Evolutionary conservation across 2,329 filamentous ascomycete species (phyloP).

Genomic region (Colletotrichum costaricense): DNA sequence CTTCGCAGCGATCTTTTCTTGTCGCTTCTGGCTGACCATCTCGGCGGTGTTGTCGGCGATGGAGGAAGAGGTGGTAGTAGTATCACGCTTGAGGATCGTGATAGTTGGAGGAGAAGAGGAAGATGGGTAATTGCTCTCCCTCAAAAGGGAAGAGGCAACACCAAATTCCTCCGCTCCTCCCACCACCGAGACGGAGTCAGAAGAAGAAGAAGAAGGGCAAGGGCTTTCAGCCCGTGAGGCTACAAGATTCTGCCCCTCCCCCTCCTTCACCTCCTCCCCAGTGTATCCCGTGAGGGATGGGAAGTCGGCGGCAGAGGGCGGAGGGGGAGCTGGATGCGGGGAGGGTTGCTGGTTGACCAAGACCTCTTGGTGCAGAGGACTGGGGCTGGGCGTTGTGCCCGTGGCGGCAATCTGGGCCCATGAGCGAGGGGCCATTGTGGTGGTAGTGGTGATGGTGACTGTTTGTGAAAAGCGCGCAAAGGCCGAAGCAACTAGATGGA

Average conservation of each 20-base stretch:
- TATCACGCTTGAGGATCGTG: not conserved
- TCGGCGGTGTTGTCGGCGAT: not conserved
- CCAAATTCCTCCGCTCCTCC: not conserved
- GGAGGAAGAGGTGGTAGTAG: not conserved
- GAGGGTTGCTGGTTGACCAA: not conserved
- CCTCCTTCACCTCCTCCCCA: not conserved
- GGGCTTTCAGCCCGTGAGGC: not conserved
- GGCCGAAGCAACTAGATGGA: not conserved
- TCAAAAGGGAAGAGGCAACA: not conserved
- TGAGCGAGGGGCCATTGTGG: not conserved
- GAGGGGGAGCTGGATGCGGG: not conserved
- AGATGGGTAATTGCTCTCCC: not conserved
- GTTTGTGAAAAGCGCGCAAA: not conserved
- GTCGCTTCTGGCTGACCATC: conserved; percentile 2
- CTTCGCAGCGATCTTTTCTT: conserved; percentile 5
- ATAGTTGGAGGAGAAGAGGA: not conserved
- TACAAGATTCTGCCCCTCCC: not conserved
- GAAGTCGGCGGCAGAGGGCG: not conserved
- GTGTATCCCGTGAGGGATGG: not conserved
- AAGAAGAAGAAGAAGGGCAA: not conserved
- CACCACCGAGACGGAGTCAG: not conserved
- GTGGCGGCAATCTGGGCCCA: conserved; percentile 19
- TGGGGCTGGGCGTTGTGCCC: not conserved
- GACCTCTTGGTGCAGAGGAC: not conserved
- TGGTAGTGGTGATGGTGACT: not conserved